Conservation (phyloP, 495 filamentous ascomycete species). For the Daldinia vernicosa region DNA sequence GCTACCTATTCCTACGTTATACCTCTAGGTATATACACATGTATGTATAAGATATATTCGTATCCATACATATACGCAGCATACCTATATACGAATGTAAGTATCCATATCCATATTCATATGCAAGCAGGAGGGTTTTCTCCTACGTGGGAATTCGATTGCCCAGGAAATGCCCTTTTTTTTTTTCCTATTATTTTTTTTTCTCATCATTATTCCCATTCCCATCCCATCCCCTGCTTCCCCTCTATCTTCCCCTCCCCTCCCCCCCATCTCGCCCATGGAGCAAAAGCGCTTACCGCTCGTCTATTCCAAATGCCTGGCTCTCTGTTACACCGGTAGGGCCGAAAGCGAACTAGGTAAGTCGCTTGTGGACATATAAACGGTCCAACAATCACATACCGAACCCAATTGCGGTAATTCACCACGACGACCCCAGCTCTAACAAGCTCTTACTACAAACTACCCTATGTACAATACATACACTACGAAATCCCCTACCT, state of each 20-base stretch:
- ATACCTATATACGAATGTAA: background rate
- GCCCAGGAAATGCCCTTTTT: background rate
- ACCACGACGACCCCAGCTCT: slow-evolving; percentile 1
- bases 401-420: slow-evolving; percentile 32
- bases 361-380: slow-evolving; percentile 14
- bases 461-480: no score
- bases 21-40: background rate
- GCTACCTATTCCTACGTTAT: background rate
- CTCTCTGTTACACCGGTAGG: slow-evolving; percentile 35
- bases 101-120: background rate
- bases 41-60: background rate
- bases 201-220: background rate
- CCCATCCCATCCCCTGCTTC: background rate
- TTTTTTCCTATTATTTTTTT: background rate
- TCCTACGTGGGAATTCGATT: background rate
- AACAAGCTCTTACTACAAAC: no score
- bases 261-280: background rate
- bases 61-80: background rate
- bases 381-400: slow-evolving; percentile 27
- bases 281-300: slow-evolving; percentile 33
- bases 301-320: slow-evolving; percentile 17
- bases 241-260: background rate
- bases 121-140: background rate
- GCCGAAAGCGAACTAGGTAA: slow-evolving; percentile 31
- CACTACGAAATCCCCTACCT: background rate